phyloP scores from a whole-genome alignment of 768 basidiomycete genomes.

The Amanita inopinata region DNA sequence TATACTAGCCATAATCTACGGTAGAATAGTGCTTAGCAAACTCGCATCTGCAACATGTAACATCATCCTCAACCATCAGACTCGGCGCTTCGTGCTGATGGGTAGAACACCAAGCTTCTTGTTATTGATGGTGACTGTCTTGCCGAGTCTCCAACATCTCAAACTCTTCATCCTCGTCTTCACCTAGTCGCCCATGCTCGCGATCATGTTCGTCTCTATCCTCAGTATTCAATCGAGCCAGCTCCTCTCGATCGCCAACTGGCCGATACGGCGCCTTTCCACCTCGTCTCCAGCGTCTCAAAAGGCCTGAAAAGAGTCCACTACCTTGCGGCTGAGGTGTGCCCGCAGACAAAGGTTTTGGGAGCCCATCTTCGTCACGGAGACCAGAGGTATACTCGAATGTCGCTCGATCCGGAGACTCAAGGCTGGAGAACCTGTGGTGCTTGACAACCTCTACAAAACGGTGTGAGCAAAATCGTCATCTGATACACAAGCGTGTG shows the following conservation, averaged over 20 bases:
- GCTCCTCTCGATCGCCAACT: not conserved
- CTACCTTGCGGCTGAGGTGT: not conserved
- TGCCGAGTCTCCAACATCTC: constrained; percentile 6
- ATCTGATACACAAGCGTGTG: not conserved
- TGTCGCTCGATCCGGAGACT: not conserved
- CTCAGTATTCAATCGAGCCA: constrained; percentile 2
- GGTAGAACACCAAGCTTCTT: not conserved
- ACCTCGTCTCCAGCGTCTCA: not conserved
- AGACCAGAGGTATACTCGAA: not conserved
- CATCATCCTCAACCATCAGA: too few species aligned
- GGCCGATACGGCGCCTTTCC: not conserved
- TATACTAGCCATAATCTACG: too few species aligned
- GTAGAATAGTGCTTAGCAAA: too few species aligned
- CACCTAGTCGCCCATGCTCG: too few species aligned
- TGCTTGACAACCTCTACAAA: constrained; percentile 1
- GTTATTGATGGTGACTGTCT: not conserved
- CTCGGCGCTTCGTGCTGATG: not conserved
- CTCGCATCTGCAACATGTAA: too few species aligned
- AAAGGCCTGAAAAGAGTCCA: not conserved
- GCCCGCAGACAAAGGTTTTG: not conserved
- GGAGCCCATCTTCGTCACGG: not conserved
- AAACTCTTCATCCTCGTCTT: constrained; percentile 2
- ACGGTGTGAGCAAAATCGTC: not conserved
- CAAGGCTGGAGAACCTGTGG: not conserved
- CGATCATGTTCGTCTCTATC: not conserved